Conservation (phyloP, 306 rosid genomes). For the Casuarina glauca region DNA sequence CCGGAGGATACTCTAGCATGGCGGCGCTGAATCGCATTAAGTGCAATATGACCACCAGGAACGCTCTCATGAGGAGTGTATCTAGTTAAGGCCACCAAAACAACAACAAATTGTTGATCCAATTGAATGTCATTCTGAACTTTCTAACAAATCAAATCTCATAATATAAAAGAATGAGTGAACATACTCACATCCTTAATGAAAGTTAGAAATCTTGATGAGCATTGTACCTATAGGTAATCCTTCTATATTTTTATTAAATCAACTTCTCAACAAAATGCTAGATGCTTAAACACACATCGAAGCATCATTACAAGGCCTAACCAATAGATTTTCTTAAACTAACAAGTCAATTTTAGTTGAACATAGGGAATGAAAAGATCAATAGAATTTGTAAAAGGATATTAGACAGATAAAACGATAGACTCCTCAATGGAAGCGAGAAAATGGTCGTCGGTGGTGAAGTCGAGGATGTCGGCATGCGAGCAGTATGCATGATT, state of each 20-base stretch:
- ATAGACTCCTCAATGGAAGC: constrained; percentile 62
- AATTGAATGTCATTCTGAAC: constrained; percentile 9
- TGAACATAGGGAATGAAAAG: background rate
- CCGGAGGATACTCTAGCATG: constrained; percentile 73
- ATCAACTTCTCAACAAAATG: background rate
- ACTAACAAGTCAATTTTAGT: background rate
- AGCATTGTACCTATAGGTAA: background rate
- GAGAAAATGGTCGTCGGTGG: constrained; percentile 57
- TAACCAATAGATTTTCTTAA: too few species aligned
- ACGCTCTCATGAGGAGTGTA: constrained; percentile 68
- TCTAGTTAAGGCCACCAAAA: constrained; percentile 59
- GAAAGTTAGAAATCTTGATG: background rate
- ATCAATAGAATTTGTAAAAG: constrained; percentile 24
- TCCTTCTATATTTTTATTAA: background rate
- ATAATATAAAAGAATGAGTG: background rate
- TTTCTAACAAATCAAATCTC: background rate
- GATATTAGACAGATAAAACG: constrained; percentile 83
- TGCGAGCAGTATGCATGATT: constrained; percentile 74
- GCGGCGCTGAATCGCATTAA: constrained; percentile 86
- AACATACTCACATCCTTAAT: background rate
- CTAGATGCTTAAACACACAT: too few species aligned
- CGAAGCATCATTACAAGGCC: too few species aligned
- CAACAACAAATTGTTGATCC: constrained; percentile 4
- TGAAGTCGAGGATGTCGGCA: constrained; percentile 62
- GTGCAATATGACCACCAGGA: constrained; percentile 63